Percentiles rank a stretch among this genome's conserved stretches.
phyloP scores from a whole-genome alignment of 2,329 filamentous ascomycete species.

The Cytospora paraplurivora region DNA sequence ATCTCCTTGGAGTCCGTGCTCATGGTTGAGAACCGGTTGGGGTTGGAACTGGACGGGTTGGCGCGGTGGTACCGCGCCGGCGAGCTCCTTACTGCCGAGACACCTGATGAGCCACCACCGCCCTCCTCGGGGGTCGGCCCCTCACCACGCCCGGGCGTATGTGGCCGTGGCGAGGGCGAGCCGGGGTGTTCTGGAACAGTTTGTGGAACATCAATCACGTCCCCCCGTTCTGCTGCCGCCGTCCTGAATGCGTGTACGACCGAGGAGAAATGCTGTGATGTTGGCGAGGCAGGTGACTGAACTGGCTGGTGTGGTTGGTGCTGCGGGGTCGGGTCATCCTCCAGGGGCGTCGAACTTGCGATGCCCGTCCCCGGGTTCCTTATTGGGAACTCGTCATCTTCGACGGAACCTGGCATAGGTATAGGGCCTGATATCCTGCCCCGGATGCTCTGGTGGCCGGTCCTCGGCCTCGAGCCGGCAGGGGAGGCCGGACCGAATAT shows the following conservation, averaged over 20 bases:
- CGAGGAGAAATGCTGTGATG: conserved; percentile 14
- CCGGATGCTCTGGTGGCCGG: conserved; percentile 52
- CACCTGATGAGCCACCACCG: conserved; percentile 20
- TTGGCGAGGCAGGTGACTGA: conserved; percentile 23
- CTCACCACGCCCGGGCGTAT: conserved; percentile 28
- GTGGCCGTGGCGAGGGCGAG: conserved; percentile 32
- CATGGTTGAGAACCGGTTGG: conserved; percentile 52
- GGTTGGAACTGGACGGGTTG: conserved; percentile 44
- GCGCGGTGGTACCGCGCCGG: conserved; percentile 39
- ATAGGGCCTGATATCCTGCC: conserved; percentile 65
- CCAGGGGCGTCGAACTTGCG: conserved; percentile 37
- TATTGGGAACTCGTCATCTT: conserved; percentile 59
- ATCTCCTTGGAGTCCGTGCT: conserved; percentile 46
- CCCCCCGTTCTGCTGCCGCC: conserved; percentile 27
- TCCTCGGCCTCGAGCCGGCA: conserved; percentile 44
- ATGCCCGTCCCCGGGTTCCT: conserved; percentile 46
- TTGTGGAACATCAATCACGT: conserved; percentile 30
- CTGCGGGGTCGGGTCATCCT: conserved; percentile 23
- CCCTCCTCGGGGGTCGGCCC: conserved; percentile 27
- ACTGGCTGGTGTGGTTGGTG: conserved; percentile 32
- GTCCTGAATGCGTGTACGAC: conserved; percentile 14
- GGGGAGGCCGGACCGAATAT: conserved; percentile 33
- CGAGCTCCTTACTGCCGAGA: conserved; percentile 26
- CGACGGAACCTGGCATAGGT: conserved; percentile 50
- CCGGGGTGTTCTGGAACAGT: conserved; percentile 31